Evolutionary conservation across 116 monocot genomes (phyloP), one percentile per base, ranked within the genome.

Genomic region (Iris pallida): DNA sequence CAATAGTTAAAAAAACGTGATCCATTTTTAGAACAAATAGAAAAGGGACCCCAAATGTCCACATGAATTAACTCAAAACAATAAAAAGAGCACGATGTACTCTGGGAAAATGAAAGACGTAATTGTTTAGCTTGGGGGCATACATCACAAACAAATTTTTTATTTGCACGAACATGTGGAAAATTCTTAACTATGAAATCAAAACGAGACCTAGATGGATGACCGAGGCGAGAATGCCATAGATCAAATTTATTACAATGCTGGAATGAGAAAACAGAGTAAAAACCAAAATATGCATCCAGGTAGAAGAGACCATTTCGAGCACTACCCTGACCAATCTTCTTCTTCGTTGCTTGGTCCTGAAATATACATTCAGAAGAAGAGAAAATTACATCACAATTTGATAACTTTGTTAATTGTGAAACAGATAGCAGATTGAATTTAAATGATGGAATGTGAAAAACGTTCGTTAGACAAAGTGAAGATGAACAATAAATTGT

Each of bases 401-500:
- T 30, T 30, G 30, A 1, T 30, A 3, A 30, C 30, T 30, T 30
- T 30, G 30, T 30, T 30, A 30, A 1, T 30, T 30, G n/a, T 30
- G 30, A 30, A 30, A 30, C 3, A 30, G 30, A 30, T 56, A 56
- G 16, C 16, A 56, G 16, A 56, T 56, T 59, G 59, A 8, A 59
- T 59, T 59, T 59, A 40, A 30, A 59, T 20, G 18, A 59, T 30
- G 10, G 20, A 59, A 20, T 63, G 45, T 45, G 63, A 45, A 45
- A 57, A 63, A 63, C 16, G 15, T 45, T 63, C n/a, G 43, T 46
- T 1, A 44, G 20, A 20, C 16, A 7, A 10, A 59, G 20, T 59
- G 59, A 59, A 0, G 56, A 16, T 56, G 56, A 56, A 56, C n/a
- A 56, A 16, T 56, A 6, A 56, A 56, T n/a, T 6, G 56, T 56